Base-by-base conservation (phyloP, 768 basidiomycete species). In the Tylopilus rubrobrunneus region DNA sequence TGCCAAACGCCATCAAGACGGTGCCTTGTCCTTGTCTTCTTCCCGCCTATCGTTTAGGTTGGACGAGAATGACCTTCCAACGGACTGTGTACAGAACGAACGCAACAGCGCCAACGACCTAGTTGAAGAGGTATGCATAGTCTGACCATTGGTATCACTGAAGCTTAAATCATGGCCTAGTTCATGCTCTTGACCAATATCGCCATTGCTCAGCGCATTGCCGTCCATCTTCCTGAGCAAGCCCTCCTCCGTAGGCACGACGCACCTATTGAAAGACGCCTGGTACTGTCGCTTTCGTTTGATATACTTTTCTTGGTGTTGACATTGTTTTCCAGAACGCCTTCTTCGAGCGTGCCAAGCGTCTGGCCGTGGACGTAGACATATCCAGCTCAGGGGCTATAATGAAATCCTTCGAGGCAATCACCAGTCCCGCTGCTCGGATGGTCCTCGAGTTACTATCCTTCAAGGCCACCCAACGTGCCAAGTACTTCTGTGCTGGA, bases 401-500 rank as follows among this genome's bases (percentile, higher is more conserved):
- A 23, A 95, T 95, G 87, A 81, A 76, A 50, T 93, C 92, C 6
- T 85, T 98, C 63, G 74, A 87, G n/a, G 73, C 76, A 8, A 78
- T 98, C 56, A 65, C 78, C 39, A 84, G 95, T 57, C 82, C 85
- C 8, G 83, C 84, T 49, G 86, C 87, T 53, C 86, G 85, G 52
- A 74, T 81, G 47, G 78, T 94, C n/a, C 75, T 99, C 10, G 86
- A 94, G 69, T 67, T 97, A 33, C 76, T 98, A 40, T 84, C 86
- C 15, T 85, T 82, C 69, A 97, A 97, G 72, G 87, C 93, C n/a
- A 98, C 94, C 56, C 89, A 92, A 55, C 82, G 87, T 48, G 92
- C 97, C 61, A 95, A 94, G 71, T 99, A 99, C 73, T 98, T 98
- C 85, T 99, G 97, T 67, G 83, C 94, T 25, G 97, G 97, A 58